Evolutionary conservation across 2,329 filamentous ascomycete species (phyloP).

Genomic region (Helotiales sp.): DNA sequence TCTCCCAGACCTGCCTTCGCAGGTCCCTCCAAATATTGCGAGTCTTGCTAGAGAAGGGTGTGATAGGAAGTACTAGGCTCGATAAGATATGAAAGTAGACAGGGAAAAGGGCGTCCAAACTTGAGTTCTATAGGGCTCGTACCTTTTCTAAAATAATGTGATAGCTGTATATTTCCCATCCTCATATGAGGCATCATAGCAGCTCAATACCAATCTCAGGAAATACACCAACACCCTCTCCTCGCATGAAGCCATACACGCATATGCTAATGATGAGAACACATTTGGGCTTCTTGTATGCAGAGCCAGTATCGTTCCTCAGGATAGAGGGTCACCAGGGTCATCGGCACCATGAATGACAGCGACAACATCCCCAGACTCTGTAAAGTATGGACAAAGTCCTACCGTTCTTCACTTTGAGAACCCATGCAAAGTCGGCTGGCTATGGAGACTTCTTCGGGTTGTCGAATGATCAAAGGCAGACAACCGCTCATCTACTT

Average conservation of each 20-base stretch:
- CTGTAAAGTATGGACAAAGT: not conserved
- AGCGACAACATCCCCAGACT: not conserved
- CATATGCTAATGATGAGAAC: not conserved
- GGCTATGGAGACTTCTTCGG: not conserved
- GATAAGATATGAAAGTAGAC: too few relatives aligned
- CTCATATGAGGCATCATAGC: not conserved
- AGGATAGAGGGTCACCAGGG: not conserved
- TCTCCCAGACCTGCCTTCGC: too few relatives aligned
- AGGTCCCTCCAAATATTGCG: too few relatives aligned
- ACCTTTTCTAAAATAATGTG: not conserved
- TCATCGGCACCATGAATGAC: not conserved
- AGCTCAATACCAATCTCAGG: conserved; percentile 1
- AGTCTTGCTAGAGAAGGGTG: too few relatives aligned
- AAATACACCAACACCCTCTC: not conserved
- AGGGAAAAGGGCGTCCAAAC: too few relatives aligned
- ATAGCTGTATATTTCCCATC: not conserved
- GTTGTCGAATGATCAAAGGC: too few relatives aligned
- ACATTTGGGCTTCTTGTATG: too few relatives aligned
- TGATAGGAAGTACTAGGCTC: too few relatives aligned
- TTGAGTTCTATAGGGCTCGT: too few relatives aligned
- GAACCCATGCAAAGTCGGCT: too few relatives aligned
- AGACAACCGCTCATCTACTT: too few relatives aligned
- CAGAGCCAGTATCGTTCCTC: too few relatives aligned
- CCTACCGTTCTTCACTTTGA: not conserved
- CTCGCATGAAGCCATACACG: conserved; percentile 4